These are phyloP conservation scores for Penicillium sp. DNA, from an alignment of 2,329 filamentous ascomycete genomes.

Conservation along the genomic window DNA sequence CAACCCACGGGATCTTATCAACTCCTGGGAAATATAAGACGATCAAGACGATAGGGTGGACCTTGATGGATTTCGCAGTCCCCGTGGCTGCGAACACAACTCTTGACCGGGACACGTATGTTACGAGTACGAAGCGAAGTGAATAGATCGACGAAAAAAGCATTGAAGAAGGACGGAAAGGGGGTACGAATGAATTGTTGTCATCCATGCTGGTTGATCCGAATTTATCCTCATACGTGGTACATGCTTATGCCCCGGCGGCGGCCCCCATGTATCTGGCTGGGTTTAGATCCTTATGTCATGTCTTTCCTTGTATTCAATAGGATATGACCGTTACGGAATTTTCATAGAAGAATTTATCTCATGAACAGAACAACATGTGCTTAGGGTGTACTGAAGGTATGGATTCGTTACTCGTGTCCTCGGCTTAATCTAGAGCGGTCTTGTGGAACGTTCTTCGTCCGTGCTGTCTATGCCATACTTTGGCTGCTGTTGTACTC, in stretches of 20 bases:
- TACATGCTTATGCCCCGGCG: slow-evolving; percentile 3
- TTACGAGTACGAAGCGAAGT: slow-evolving; percentile 15
- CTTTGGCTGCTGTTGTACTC: no score
- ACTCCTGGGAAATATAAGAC: background rate
- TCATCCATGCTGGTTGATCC: background rate
- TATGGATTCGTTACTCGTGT: no score
- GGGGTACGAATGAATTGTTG: background rate
- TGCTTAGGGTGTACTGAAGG: no score
- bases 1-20: background rate
- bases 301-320: background rate
- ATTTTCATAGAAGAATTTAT: background rate
- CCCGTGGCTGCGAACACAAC: background rate
- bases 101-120: slow-evolving; percentile 3
- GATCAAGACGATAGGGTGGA: background rate
- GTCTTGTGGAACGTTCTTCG: no score
- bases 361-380: no score
- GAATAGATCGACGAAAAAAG: slow-evolving; percentile 12
- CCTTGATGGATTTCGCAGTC: background rate
- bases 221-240: background rate
- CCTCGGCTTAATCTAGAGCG: no score
- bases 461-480: no score
- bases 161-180: background rate
- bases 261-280: background rate
- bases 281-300: background rate
- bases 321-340: background rate